A percentile compares a stretch with the other conserved stretches of the same genome.
phyloP scores from a whole-genome alignment of 2,329 filamentous ascomycete species.

The Alternaria dauci region DNA sequence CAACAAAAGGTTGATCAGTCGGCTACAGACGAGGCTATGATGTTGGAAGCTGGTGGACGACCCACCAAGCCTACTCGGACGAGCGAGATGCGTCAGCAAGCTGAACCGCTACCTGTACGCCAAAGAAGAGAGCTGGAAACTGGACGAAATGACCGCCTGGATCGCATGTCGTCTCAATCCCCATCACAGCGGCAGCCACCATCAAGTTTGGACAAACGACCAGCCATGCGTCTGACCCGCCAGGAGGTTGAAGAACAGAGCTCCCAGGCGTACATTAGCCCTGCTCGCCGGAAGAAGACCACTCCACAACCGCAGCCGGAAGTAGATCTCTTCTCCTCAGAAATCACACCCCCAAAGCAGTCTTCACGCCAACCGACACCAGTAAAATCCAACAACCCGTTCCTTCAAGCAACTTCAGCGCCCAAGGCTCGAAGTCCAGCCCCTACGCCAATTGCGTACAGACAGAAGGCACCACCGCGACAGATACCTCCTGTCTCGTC shows the following conservation, averaged over 20 bases:
- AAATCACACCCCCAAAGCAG: slow-evolving; percentile 35
- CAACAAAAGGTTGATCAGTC: slow-evolving; percentile 30
- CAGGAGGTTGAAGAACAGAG: slow-evolving; percentile 81
- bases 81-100: slow-evolving; percentile 33
- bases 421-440: slow-evolving; percentile 46
- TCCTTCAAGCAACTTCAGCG: slow-evolving; percentile 41
- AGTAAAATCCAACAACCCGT: slow-evolving; percentile 51
- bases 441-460: slow-evolving; percentile 53
- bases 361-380: slow-evolving; percentile 45
- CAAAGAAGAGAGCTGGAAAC: slow-evolving; percentile 36
- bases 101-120: slow-evolving; percentile 32
- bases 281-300: slow-evolving; percentile 78
- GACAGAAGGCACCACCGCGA: slow-evolving; percentile 62
- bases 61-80: slow-evolving; percentile 54
- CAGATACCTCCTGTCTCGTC: slow-evolving; percentile 73
- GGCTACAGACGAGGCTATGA: slow-evolving; percentile 69
- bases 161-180: slow-evolving; percentile 52
- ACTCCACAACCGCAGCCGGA: slow-evolving; percentile 58
- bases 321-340: slow-evolving; percentile 68
- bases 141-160: slow-evolving; percentile 39
- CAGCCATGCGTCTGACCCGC: slow-evolving; percentile 71
- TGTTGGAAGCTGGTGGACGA: slow-evolving; percentile 76
- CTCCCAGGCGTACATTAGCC: slow-evolving; percentile 85
- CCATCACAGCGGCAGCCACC: slow-evolving; percentile 49
- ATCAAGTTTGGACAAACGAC: slow-evolving; percentile 44